A percentile compares a stretch with the other conserved stretches of the same genome.
phyloP scores from a whole-genome alignment of 1,284 basidiomycete genomes.

The Austroboletus rostrupii region DNA sequence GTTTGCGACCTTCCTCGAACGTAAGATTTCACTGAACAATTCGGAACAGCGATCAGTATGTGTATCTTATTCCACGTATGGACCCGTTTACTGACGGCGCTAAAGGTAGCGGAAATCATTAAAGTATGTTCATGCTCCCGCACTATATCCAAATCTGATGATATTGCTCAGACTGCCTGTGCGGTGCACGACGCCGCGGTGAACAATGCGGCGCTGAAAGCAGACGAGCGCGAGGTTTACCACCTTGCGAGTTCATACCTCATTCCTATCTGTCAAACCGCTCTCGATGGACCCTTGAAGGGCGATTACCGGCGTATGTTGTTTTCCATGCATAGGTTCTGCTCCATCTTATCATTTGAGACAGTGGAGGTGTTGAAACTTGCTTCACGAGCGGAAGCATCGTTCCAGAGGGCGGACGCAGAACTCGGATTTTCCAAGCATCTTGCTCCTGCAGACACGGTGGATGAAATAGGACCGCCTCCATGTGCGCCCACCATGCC shows the following conservation, averaged over 20 bases:
- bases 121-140: conserved; percentile 14
- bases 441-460: background rate
- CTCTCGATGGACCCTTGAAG: background rate
- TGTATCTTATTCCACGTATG: background rate
- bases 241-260: conserved; percentile 11
- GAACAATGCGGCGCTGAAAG: conserved; percentile 13
- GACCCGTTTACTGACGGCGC: conserved; percentile 2
- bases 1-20: conserved; percentile 12
- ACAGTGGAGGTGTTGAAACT: conserved; percentile 15
- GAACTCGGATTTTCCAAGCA: conserved; percentile 10
- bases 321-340: background rate
- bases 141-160: background rate
- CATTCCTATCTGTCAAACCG: conserved; percentile 7
- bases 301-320: conserved; percentile 17
- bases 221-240: conserved; percentile 7
- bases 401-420: background rate
- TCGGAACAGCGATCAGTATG: conserved; percentile 16
- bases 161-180: conserved; percentile 15
- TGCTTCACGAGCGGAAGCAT: conserved; percentile 2
- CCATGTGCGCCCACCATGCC: background rate
- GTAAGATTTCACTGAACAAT: background rate
- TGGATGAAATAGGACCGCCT: background rate
- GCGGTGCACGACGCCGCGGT: conserved; percentile 24
- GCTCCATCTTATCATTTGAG: background rate
- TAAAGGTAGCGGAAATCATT: conserved; percentile 17